These are phyloP conservation scores for Heterobasidion parviporum DNA, from an alignment of 1,284 basidiomycete species.

Conservation along the genomic window DNA sequence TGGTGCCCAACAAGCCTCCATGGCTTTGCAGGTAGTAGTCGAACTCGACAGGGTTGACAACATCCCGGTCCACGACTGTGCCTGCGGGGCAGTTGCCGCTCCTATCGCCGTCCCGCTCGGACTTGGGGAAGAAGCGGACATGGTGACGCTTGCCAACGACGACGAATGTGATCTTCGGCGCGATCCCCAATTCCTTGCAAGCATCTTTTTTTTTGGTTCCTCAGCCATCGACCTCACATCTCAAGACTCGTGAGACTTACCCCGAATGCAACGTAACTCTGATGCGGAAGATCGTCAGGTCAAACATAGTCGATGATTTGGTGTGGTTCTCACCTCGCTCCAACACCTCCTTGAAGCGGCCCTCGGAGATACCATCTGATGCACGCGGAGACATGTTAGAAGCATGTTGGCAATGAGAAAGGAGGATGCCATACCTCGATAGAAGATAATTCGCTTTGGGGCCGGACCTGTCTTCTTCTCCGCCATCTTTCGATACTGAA, in stretches of 20 bases:
- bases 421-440: constrained; percentile 37
- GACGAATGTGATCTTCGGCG: constrained; percentile 63
- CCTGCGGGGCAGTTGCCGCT: constrained; percentile 72
- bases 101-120: constrained; percentile 39
- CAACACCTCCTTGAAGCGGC: constrained; percentile 65
- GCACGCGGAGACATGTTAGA: background rate
- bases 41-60: constrained; percentile 68
- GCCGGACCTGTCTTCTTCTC: constrained; percentile 44
- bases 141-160: constrained; percentile 78
- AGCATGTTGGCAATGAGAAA: background rate
- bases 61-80: constrained; percentile 64
- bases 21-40: constrained; percentile 79
- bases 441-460: constrained; percentile 68
- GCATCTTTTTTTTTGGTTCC: constrained; percentile 32
- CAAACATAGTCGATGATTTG: background rate
- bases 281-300: background rate
- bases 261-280: background rate
- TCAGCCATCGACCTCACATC: background rate
- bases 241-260: background rate
- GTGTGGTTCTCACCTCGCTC: constrained; percentile 36
- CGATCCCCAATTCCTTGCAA: constrained; percentile 42
- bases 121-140: constrained; percentile 66
- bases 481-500: constrained; percentile 39
- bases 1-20: constrained; percentile 50
- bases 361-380: constrained; percentile 73